Evolutionary conservation across 441 rosid genomes (phyloP), one percentile per base, ranked within the genome.

Genomic region (Gossypium trilobum): DNA sequence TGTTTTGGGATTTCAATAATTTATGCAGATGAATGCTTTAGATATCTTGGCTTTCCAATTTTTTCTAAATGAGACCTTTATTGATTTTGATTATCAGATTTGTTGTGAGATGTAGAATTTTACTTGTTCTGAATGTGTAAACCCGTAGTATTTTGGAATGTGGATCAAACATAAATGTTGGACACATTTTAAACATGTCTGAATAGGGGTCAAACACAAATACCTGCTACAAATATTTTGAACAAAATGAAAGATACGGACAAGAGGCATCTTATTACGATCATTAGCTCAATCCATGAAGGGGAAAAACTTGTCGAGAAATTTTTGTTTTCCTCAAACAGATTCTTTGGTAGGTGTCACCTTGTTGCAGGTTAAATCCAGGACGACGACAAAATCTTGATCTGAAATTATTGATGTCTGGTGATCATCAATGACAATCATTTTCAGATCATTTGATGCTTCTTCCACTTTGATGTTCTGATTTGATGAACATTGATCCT

Each of bases 401-500:
- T 77, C 61, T 17, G 78, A 23, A 52, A 2, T 33, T n/a, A 11
- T 33, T 51, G 8, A 73, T 5, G 16, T 23, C 25, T 5, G 14
- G 27, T 57, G 16, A 5, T 57, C 61, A 1, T 67, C 44, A 19
- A 2, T 25, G 39, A 20, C 1, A 25, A 4, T 33, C 60, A 72
- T 75, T 57, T 66, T 31, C 59, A 4, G 36, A 64, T 65, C 11
- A 0, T 51, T 17, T 55, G 11, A 59, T 22, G 63, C 39, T 44
- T 10, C 14, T n/a, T 51, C 70, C 19, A 48, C 7, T n/a, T 25
- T 1, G 1, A 42, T 36, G 33, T 39, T 16, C 19, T 29, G 14
- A 31, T 51, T 50, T 20, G 75, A 14, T 57, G 71, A 54, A 39
- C 60, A 57, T 77, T 76, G 68, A 75, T 80, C 86, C 71, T 78